Evolutionary conservation across 192 early-diverging fungal genomes (phyloP), one percentile per base, ranked within the genome.

Genomic region (Chytriomyces hyalinus): DNA sequence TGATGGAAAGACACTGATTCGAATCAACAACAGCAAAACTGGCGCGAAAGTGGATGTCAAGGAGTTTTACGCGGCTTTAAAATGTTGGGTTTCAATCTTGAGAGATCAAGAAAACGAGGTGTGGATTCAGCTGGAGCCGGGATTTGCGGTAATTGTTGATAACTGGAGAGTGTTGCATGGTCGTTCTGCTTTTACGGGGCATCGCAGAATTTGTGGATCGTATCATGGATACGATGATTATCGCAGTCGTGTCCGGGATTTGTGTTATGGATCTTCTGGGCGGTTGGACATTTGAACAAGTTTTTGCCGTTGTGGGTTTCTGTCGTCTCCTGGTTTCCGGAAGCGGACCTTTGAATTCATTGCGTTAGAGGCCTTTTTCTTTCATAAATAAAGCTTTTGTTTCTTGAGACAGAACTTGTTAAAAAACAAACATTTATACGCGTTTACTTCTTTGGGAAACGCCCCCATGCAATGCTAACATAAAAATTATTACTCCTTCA

Each of bases 91-190:
- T 26, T 69, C 68, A 22, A 61, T 93, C 13, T 50, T 94, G 53
- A 80, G 80, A 20, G 79, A 85, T 59, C 76, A 81, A 26, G 65
- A 85, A 26, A 91, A 90, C 71, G 87, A 94, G 80, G 81, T 86
- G 22, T 93, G 91, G 91, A 84, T 87, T 26, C 80, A 84, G 66
- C 84, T 94, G 48, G 75, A 78, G 24, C 93, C 93, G 3, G 93
- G 94, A 9, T 79, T 86, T 6, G 92, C 86, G 0, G 84, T 92
- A n/a, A 89, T 92, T 44, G 88, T 95, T 75, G 92, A 95, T 74
- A 95, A 95, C 79, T 94, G 92, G 92, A 81, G 94, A 50, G 88
- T 90, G 44, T 73, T 95, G 67, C 94, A 95, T 78, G 94, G 93
- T 11, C 82, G 94, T 11, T 83, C 87, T 4, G 81, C 84, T 2